Percentiles rank a stretch among this genome's conserved stretches.
Evolutionary conservation across 140 eudicot species (phyloP).

Genomic region (Oenanthe javanica): DNA sequence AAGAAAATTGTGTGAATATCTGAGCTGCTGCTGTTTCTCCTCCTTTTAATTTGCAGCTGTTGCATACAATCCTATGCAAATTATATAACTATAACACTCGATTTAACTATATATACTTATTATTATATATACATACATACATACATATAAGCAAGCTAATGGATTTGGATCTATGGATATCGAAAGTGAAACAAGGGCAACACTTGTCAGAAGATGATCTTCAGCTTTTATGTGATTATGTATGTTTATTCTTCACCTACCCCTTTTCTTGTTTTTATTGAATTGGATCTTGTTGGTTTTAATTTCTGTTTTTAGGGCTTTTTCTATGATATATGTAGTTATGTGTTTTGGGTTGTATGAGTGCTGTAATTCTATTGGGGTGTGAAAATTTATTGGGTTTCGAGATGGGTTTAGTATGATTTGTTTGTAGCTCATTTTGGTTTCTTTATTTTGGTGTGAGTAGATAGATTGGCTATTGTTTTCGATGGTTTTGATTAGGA

Average conservation of each 20-base stretch:
- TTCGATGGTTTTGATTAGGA: neutral
- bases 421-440: neutral
- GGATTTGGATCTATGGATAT: constrained; percentile 98
- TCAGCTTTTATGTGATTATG: constrained; percentile 97
- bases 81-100: neutral
- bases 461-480: neutral
- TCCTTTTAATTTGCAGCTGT: neutral
- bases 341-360: neutral
- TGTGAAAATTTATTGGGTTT: too few relatives aligned
- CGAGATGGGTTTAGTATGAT: neutral
- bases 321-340: neutral
- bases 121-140: neutral
- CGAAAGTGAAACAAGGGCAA: constrained; percentile 88
- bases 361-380: neutral
- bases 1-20: neutral
- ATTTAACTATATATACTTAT: neutral
- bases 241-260: constrained; percentile 10
- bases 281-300: neutral
- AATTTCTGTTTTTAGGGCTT: neutral
- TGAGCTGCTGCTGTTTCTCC: neutral
- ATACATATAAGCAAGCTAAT: constrained; percentile 15
- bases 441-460: neutral
- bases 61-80: neutral
- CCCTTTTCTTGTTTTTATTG: neutral
- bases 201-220: constrained; percentile 96